Percentiles rank a stretch among this genome's conserved stretches.
Conservation (phyloP, 2,329 filamentous ascomycete species). For the Venturia nashicola region DNA sequence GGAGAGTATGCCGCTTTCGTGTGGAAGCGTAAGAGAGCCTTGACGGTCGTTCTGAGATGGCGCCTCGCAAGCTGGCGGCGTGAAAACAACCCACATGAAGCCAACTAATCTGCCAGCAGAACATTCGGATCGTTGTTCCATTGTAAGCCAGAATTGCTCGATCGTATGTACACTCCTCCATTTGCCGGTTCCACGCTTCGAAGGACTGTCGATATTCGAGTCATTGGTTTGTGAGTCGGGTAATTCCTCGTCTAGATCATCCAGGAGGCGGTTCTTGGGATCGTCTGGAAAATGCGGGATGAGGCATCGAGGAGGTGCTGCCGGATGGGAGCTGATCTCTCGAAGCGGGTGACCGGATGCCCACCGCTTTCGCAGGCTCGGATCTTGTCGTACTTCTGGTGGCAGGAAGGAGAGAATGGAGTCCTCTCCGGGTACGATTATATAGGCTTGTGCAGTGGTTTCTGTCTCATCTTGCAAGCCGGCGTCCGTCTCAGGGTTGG, state of each 20-base stretch:
- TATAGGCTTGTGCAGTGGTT: constrained; percentile 44
- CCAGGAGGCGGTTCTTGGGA: constrained; percentile 79
- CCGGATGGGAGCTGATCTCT: constrained; percentile 54
- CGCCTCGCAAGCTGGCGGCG: constrained; percentile 38
- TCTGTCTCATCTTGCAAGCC: constrained; percentile 17
- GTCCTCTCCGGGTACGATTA: constrained; percentile 73
- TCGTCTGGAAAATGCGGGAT: constrained; percentile 91
- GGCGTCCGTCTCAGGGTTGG: not conserved
- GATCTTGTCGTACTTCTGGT: constrained; percentile 27
- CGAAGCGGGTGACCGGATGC: constrained; percentile 57
- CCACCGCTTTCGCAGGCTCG: constrained; percentile 30
- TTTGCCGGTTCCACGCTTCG: constrained; percentile 45
- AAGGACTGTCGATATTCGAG: constrained; percentile 19
- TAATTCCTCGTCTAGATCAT: constrained; percentile 78
- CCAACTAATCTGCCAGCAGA: constrained; percentile 85
- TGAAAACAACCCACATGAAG: constrained; percentile 85
- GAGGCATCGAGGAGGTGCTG: constrained; percentile 65
- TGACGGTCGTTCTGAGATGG: not conserved
- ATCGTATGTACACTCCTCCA: constrained; percentile 79
- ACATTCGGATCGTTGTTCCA: constrained; percentile 93
- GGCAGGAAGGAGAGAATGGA: constrained; percentile 76
- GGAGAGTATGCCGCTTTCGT: not conserved
- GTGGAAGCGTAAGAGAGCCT: not conserved
- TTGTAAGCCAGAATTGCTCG: constrained; percentile 97
- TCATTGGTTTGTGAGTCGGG: constrained; percentile 35